These are phyloP conservation scores for Cystobasidium ongulense DNA, from an alignment of 768 basidiomycete species.

Conservation along the genomic window DNA sequence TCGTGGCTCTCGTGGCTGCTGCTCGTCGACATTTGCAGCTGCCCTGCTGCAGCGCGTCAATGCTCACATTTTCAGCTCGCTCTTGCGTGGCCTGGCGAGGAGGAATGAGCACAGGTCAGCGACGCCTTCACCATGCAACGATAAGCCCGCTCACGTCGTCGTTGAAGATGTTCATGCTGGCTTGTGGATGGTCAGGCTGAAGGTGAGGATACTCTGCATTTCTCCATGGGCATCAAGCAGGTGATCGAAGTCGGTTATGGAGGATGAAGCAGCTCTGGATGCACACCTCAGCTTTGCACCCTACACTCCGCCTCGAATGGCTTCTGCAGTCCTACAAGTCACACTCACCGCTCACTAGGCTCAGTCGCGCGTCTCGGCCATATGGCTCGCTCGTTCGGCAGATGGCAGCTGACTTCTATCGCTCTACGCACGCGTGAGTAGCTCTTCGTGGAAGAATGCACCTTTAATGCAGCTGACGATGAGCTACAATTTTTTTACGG, in stretches of 20 bases:
- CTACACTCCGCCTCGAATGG: no score
- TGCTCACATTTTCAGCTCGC: slow-evolving; percentile 61
- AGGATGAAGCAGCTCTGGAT: no score
- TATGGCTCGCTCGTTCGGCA: background rate
- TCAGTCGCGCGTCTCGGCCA: background rate
- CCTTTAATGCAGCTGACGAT: background rate
- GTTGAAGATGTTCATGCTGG: slow-evolving; percentile 27
- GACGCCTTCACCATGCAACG: background rate
- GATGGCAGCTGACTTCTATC: slow-evolving; percentile 32
- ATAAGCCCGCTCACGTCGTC: slow-evolving; percentile 51
- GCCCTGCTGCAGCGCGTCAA: background rate
- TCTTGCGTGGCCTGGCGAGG: slow-evolving; percentile 55
- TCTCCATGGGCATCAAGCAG: no score
- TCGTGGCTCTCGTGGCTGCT: background rate
- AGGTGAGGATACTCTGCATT: background rate
- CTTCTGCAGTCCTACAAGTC: background rate
- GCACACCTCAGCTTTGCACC: no score
- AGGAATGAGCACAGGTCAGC: background rate
- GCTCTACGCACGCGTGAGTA: slow-evolving; percentile 28
- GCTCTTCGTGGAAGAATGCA: background rate
- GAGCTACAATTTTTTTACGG: background rate
- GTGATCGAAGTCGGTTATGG: no score
- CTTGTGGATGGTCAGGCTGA: background rate
- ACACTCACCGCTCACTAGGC: background rate
- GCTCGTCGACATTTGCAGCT: background rate